Percentiles rank a stretch among this genome's conserved stretches.
These are phyloP conservation scores for Lagenidium giganteum DNA, from an alignment of 352 stramenopile genomes.

Conservation along the genomic window DNA sequence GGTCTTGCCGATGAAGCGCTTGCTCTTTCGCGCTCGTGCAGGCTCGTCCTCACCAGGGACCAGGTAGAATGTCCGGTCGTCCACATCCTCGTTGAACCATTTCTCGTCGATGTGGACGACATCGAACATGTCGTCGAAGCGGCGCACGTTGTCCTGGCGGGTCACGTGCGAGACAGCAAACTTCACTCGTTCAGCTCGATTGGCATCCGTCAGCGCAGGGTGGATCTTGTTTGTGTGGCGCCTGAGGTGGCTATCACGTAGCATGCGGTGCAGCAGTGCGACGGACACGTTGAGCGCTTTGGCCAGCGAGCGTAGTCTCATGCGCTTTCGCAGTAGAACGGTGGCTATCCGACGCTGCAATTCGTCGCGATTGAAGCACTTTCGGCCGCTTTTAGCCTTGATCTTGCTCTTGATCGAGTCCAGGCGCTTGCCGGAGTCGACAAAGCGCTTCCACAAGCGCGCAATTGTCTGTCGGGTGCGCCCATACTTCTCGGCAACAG, in stretches of 20 bases:
- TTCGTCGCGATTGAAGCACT: no score
- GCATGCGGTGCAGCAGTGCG: constrained; percentile 2
- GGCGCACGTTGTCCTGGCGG: no score
- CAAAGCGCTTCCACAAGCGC: no score
- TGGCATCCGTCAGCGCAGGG: constrained; percentile 2
- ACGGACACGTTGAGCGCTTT: neutral
- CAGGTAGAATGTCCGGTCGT: constrained; percentile 9
- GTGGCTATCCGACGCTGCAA: no score
- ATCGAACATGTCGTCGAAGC: constrained; percentile 11
- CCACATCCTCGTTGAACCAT: constrained; percentile 16
- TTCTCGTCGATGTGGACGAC: constrained; percentile 19
- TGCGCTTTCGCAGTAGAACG: constrained; percentile 1
- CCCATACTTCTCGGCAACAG: no score
- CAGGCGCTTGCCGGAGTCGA: no score
- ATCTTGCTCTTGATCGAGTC: no score
- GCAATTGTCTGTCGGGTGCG: no score
- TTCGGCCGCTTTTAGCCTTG: no score
- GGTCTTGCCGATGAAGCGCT: constrained; percentile 16
- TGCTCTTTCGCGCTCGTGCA: constrained; percentile 7
- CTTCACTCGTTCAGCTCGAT: no score
- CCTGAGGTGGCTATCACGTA: neutral
- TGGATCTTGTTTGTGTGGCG: constrained; percentile 2
- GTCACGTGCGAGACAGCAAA: no score
- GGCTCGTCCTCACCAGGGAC: constrained; percentile 7
- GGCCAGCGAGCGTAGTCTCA: constrained; percentile 1